phyloP scores from a whole-genome alignment of 1,284 basidiomycete species.

The Clitocybe nebularis region DNA sequence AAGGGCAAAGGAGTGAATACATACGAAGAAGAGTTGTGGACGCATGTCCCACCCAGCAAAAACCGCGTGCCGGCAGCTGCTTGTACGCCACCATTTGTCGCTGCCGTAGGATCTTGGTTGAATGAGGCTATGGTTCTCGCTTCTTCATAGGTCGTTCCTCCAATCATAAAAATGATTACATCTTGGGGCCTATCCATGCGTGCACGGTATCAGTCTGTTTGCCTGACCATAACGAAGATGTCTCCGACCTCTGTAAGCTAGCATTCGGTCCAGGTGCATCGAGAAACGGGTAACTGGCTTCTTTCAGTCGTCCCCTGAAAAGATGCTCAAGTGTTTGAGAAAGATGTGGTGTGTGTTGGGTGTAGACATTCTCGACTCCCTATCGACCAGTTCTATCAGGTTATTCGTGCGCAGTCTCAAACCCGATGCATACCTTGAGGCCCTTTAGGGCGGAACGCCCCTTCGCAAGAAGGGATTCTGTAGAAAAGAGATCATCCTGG shows the following conservation, averaged over 20 bases:
- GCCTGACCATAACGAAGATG: background rate
- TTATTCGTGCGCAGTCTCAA: background rate
- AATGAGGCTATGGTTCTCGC: constrained; percentile 78
- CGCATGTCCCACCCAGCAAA: constrained; percentile 86
- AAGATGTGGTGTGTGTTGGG: constrained; percentile 94
- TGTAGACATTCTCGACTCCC: constrained; percentile 99
- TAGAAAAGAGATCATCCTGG: constrained; percentile 97
- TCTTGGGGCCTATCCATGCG: constrained; percentile 75
- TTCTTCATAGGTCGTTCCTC: constrained; percentile 93
- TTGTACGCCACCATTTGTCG: constrained; percentile 44
- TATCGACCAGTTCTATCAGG: constrained; percentile 26
- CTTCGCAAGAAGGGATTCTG: constrained; percentile 91
- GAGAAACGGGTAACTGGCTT: constrained; percentile 88
- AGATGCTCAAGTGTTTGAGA: constrained; percentile 90
- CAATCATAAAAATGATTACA: constrained; percentile 92
- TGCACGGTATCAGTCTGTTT: constrained; percentile 1
- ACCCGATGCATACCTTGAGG: constrained; percentile 61
- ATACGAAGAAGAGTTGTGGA: constrained; percentile 90
- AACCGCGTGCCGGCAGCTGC: constrained; percentile 64
- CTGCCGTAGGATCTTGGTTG: constrained; percentile 70
- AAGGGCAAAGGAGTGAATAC: constrained; percentile 18
- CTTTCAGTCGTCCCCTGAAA: constrained; percentile 82
- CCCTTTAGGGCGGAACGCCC: constrained; percentile 95
- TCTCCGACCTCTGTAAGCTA: constrained; percentile 57
- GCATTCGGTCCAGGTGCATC: constrained; percentile 68